phyloP scores from a whole-genome alignment of 257 asterid genomes.

The Nemophila menziesii region DNA sequence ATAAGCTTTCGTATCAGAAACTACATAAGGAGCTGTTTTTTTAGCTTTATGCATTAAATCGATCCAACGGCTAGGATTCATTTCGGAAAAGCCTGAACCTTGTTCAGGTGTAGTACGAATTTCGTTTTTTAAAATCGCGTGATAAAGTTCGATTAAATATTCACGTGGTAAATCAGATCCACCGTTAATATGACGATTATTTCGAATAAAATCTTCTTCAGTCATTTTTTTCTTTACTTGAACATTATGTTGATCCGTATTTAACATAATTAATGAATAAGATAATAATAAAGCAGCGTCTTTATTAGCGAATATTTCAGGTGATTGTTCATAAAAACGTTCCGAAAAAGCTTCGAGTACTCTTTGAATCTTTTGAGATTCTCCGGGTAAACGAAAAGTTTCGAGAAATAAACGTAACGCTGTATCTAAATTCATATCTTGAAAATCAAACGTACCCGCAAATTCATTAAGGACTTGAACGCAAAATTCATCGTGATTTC shows the following conservation, averaged over 20 bases:
- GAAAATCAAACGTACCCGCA: slow-evolving; percentile 89
- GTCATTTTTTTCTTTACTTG: slow-evolving; percentile 98
- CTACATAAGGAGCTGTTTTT: slow-evolving; percentile 61
- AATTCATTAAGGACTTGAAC: slow-evolving; percentile 96
- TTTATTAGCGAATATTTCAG: slow-evolving; percentile 71
- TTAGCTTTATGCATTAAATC: slow-evolving; percentile 85
- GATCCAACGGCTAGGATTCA: slow-evolving; percentile 95
- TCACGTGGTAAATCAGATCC: slow-evolving; percentile 93
- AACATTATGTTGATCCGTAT: slow-evolving; percentile 88
- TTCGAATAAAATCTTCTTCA: slow-evolving; percentile 90
- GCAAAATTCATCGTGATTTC: slow-evolving; percentile 93
- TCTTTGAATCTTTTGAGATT: slow-evolving; percentile 96
- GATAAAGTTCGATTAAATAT: slow-evolving; percentile 68
- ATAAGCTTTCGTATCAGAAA: slow-evolving; percentile 72
- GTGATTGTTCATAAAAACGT: slow-evolving; percentile 90
- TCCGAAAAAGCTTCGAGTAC: slow-evolving; percentile 97
- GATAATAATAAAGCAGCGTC: slow-evolving; percentile 91
- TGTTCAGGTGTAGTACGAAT: slow-evolving; percentile 93
- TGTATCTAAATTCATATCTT: slow-evolving; percentile 87
- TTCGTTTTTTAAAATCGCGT: slow-evolving; percentile 86
- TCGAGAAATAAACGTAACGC: slow-evolving; percentile 87
- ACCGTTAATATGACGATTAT: slow-evolving; percentile 84
- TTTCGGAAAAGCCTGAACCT: slow-evolving; percentile 81
- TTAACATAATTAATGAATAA: slow-evolving; percentile 83
- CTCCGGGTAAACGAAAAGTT: slow-evolving; percentile 93